These are phyloP conservation scores for Angomonas desouzai DNA, from an alignment of 208 protist genomes.

Conservation along the genomic window DNA sequence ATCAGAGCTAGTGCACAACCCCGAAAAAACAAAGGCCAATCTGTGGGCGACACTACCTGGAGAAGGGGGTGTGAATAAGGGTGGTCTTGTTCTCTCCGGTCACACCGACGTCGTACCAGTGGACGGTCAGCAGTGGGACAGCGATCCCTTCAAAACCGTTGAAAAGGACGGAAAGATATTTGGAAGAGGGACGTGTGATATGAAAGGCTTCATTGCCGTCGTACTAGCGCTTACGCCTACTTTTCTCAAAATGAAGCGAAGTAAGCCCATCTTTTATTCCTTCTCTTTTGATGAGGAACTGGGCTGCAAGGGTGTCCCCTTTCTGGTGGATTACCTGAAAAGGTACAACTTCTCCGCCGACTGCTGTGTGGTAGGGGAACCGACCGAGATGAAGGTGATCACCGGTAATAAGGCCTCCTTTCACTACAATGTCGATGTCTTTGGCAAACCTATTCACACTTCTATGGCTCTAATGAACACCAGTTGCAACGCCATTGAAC, in stretches of 20 bases:
- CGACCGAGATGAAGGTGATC: slow-evolving; percentile 27
- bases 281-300: slow-evolving; percentile 32
- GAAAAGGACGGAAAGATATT: slow-evolving; percentile 13
- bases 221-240: slow-evolving; percentile 30
- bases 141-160: slow-evolving; percentile 37
- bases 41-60: slow-evolving; percentile 56
- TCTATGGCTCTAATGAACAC: slow-evolving; percentile 37
- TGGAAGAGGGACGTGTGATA: slow-evolving; percentile 34
- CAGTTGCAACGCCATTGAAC: slow-evolving; percentile 41
- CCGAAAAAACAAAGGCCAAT: slow-evolving; percentile 37
- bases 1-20: slow-evolving; percentile 38
- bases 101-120: slow-evolving; percentile 75
- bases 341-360: slow-evolving; percentile 25
- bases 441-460: slow-evolving; percentile 45
- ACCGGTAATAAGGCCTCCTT: slow-evolving; percentile 32
- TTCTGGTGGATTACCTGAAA: neutral
- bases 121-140: slow-evolving; percentile 63
- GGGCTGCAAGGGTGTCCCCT: neutral
- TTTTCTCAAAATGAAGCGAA: slow-evolving; percentile 22
- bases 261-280: slow-evolving; percentile 30
- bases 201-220: slow-evolving; percentile 45
- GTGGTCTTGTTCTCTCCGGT: slow-evolving; percentile 49
- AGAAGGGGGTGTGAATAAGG: slow-evolving; percentile 32
- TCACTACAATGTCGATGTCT: slow-evolving; percentile 27
- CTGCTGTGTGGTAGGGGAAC: slow-evolving; percentile 42